Evolutionary conservation across 768 basidiomycete genomes (phyloP).

Genomic region (Gloeopeniophorella convolvens): DNA sequence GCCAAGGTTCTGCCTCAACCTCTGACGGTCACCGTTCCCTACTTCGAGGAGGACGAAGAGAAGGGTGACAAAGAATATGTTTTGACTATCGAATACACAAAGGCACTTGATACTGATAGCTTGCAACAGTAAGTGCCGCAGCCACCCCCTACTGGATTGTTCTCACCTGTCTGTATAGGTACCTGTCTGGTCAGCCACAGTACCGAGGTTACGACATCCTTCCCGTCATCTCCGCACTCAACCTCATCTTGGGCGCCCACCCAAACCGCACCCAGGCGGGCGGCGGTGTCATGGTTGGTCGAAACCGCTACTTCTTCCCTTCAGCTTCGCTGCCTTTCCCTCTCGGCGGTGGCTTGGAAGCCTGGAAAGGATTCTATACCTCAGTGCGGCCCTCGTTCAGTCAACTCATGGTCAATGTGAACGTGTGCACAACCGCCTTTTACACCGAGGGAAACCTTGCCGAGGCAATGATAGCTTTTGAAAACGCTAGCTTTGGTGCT

Average conservation of each 20-base stretch:
- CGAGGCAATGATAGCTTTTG: conserved; percentile 36
- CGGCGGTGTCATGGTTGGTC: conserved; percentile 45
- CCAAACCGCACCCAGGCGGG: conserved; percentile 33
- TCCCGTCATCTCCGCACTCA: conserved; percentile 45
- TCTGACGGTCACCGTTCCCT: conserved; percentile 33
- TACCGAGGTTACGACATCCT: conserved; percentile 39
- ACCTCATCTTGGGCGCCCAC: conserved; percentile 40
- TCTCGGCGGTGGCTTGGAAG: conserved; percentile 49
- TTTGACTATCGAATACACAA: conserved; percentile 37
- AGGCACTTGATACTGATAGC: conserved; percentile 38
- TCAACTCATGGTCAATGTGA: conserved; percentile 50
- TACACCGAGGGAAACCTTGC: conserved; percentile 40
- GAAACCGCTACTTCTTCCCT: conserved; percentile 48
- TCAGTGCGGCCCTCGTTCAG: conserved; percentile 36
- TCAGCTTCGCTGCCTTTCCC: conserved; percentile 23
- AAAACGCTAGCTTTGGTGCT: conserved; percentile 49
- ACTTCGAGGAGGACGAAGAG: conserved; percentile 41
- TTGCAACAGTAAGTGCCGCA: conserved; percentile 32
- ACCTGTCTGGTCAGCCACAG: conserved; percentile 38
- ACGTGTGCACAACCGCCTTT: conserved; percentile 46
- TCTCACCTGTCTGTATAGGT: conserved; percentile 27
- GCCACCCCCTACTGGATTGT: neutral
- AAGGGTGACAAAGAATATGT: conserved; percentile 37
- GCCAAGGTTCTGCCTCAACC: conserved; percentile 36
- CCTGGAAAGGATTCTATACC: conserved; percentile 47